Base-by-base conservation (phyloP, 2,329 filamentous ascomycete species). In the Diaporthe longicolla region DNA sequence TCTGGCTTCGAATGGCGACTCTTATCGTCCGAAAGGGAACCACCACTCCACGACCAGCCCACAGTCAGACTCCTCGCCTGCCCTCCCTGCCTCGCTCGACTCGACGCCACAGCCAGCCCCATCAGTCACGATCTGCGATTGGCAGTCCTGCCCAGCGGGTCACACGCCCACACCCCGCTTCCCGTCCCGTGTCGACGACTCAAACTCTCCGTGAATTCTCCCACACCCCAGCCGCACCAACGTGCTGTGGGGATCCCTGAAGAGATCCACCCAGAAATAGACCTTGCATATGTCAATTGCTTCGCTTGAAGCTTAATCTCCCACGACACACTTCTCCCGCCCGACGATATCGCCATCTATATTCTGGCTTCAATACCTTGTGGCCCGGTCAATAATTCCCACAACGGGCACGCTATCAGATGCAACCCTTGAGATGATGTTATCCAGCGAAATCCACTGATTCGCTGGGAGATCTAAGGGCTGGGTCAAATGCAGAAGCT, bases 241-340 rank as follows among this genome's bases (percentile, higher is more conserved):
- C 1, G 50, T 66, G 61, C 11, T 37, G 26, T 52, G 63, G 48
- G 32, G 48, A 68, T 68, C 63, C 63, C 63, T 54, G 63, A 13
- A 54, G 48, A 68, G 63, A 68, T 68, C 63, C 63, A 54, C 63
- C 45, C 63, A 68, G 52, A 48, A 68, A 68, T 68, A 68, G 63
- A 19, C 63, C 63, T 54, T 68, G 63, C 63, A 68, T 54, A 40
- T 68, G 63, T 68, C 63, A 54, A 68, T 54, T 54, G 63, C 63
- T 54, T 68, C 63, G 63, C 63, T 68, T 68, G 63, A 54, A 68
- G 63, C 63, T 68, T 68, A 68, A 68, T 68, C 63, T 68, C 63
- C 32, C 48, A 11, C 45, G 63, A 54, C 63, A 40, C 63, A 54
- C 4, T 11, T 40, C 13, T 35, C 15, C 29, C 32, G n/a, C 4